These are phyloP conservation scores for Myriosclerotinia duriaeana DNA, from an alignment of 2,329 filamentous ascomycete species.

Conservation along the genomic window DNA sequence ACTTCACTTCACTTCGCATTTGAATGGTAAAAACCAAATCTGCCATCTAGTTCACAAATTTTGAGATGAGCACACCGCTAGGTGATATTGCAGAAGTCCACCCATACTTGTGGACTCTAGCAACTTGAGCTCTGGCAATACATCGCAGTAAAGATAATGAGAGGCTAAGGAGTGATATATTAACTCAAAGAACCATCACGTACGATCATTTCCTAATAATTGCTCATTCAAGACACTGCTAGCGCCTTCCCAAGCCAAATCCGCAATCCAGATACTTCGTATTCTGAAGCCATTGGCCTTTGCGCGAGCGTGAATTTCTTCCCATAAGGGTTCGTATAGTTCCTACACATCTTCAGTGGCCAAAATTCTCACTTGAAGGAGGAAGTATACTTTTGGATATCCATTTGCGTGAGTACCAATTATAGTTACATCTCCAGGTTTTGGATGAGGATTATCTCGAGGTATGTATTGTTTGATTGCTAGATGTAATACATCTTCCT, in stretches of 20 bases:
- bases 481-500: conserved; percentile 72
- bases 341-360: conserved; percentile 56
- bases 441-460: conserved; percentile 63
- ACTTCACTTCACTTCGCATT: no score
- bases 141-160: background rate
- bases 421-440: conserved; percentile 77
- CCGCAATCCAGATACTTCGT: conserved; percentile 81
- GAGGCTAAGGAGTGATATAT: background rate
- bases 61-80: background rate
- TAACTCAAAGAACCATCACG: conserved; percentile 36
- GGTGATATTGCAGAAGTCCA: background rate
- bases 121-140: background rate
- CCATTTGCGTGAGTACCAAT: conserved; percentile 88
- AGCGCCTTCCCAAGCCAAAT: conserved; percentile 73
- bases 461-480: conserved; percentile 88
- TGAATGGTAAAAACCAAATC: background rate
- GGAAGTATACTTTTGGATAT: conserved; percentile 71
- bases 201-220: conserved; percentile 78
- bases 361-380: background rate
- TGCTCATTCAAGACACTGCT: conserved; percentile 75
- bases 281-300: conserved; percentile 64
- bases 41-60: background rate
- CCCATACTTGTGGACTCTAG: background rate
- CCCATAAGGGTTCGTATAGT: conserved; percentile 87
- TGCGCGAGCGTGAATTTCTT: conserved; percentile 65